Base-by-base conservation (phyloP, 1,284 basidiomycete genomes). In the Puccinia hordei region DNA sequence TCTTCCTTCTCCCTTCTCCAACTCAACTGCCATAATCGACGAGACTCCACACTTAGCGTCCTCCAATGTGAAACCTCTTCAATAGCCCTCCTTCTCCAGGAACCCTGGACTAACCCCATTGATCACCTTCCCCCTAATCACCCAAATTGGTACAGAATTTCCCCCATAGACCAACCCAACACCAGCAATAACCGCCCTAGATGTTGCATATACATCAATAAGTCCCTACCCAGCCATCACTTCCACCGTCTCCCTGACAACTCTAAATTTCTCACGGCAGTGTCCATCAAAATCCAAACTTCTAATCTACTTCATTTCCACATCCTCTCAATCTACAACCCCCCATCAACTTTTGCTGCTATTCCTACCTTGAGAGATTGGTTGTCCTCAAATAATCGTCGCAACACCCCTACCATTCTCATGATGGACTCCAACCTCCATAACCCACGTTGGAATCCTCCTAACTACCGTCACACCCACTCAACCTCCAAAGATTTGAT, bases 361-460 rank as follows among this genome's bases (percentile, higher is more conserved):
- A 49, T 49, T 17, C 30, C 61, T 19, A 33, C 6, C 9, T 15
- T 33, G 35, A 35, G 9, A 17, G 19, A 33, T 22, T 33, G 35
- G 30, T 22, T 63, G 24, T 6, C 2, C 35, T 2, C 2, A 9
- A 17, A 35, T 19, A 19, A 19, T 19, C 8, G 19, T 22, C 30
- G 30, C 6, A 35, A 35, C 35, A 63, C 22, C 15, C 66, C 41
- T 5, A 46, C 66, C 38, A 46, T 69, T 22, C 33, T 69, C n/a
- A 30, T 27, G 33, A 69, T 69, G 33, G 41, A 69, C 41, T 46
- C 66, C 12, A 69, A 69, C 17, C 66, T 69, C 13, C 66, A 69
- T 69, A 17, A n/a, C n/a, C n/a, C n/a, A n/a, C n/a, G n/a, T n/a
- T n/a, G n/a, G n/a, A n/a, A n/a, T n/a, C 41, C 8, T 35, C n/a